A percentile compares a stretch with the other conserved stretches of the same genome.
Conservation (phyloP, 495 filamentous ascomycete species). For the Paragyromitra xinjiangensis region DNA sequence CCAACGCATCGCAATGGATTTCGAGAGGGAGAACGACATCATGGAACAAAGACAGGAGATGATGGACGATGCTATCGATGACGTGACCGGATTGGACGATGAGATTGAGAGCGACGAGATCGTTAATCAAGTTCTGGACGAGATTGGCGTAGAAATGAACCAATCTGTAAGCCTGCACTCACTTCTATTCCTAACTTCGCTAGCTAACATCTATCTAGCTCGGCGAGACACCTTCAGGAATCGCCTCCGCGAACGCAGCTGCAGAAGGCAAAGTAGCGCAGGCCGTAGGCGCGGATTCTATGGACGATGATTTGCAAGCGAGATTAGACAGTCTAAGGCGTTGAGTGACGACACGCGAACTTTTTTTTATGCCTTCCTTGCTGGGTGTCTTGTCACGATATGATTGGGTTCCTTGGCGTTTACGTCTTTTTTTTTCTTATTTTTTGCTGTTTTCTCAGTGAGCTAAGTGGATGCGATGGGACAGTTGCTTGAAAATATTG, state of each 20-base stretch:
- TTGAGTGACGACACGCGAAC: conserved; percentile 12
- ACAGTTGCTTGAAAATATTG: background rate
- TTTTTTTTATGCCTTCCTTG: conserved; percentile 15
- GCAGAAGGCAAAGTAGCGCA: conserved; percentile 75
- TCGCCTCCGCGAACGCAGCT: conserved; percentile 68
- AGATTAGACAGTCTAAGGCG: conserved; percentile 79
- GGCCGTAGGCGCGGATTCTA: conserved; percentile 74
- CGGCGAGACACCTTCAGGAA: conserved; percentile 78
- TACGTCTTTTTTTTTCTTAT: conserved; percentile 29
- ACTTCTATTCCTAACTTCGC: background rate
- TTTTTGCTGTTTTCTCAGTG: conserved; percentile 1
- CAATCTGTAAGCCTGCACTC: conserved; percentile 74
- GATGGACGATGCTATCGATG: conserved; percentile 99
- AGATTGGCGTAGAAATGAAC: conserved; percentile 92
- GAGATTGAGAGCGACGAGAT: conserved; percentile 94
- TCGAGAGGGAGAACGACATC: conserved; percentile 97
- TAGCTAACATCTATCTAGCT: conserved; percentile 63
- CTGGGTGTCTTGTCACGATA: conserved; percentile 44
- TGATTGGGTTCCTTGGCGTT: conserved; percentile 41
- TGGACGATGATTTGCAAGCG: conserved; percentile 83
- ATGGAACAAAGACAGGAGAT: conserved; percentile 99
- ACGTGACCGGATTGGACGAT: conserved; percentile 89
- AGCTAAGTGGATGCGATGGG: background rate
- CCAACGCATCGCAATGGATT: conserved; percentile 98
- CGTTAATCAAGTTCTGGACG: conserved; percentile 93